These are phyloP conservation scores for Gossypium longicalyx DNA, from an alignment of 345 rosid genomes.

Conservation along the genomic window DNA sequence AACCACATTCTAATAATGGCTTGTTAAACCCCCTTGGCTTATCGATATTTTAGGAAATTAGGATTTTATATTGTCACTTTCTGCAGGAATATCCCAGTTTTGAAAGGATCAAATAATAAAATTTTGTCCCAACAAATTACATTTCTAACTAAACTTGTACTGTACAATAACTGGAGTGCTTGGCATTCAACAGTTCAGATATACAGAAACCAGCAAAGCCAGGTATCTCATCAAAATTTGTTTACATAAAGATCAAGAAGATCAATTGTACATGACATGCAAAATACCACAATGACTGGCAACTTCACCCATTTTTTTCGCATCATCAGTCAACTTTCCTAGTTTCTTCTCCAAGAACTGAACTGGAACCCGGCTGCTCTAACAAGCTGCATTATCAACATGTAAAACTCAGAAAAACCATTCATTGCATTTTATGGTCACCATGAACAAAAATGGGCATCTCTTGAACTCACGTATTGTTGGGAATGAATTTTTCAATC, in stretches of 20 bases:
- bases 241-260: constrained; percentile 6
- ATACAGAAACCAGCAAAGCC: background rate
- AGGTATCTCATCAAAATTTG: background rate
- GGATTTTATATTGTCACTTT: background rate
- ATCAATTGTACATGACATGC: background rate
- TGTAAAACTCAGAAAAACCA: background rate
- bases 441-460: background rate
- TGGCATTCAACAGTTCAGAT: background rate
- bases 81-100: background rate
- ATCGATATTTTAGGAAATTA: background rate
- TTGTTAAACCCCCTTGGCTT: background rate
- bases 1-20: background rate
- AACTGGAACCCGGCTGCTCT: constrained; percentile 2
- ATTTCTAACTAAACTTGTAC: background rate
- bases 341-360: background rate
- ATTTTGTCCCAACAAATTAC: background rate
- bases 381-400: background rate
- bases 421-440: background rate
- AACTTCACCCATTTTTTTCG: background rate
- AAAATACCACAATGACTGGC: background rate
- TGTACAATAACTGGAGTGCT: background rate
- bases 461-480: background rate
- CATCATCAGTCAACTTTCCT: background rate
- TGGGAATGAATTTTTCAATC: background rate
- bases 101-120: background rate